These are phyloP conservation scores for Colletotrichum sp. DNA, from an alignment of 2,329 filamentous ascomycete species.

Conservation along the genomic window DNA sequence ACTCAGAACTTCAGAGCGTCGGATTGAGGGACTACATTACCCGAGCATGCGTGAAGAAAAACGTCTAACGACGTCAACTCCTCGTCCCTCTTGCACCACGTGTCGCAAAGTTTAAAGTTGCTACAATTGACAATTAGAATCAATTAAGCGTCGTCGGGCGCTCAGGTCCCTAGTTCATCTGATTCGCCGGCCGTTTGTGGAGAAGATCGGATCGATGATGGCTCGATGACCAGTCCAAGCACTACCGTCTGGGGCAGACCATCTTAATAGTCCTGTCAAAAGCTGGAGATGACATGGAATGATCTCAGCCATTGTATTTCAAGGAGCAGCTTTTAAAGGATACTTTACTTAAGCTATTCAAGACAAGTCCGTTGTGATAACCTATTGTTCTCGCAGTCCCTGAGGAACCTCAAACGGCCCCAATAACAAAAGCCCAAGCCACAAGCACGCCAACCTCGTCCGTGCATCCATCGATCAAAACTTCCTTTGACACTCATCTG, in stretches of 20 bases:
- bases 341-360: neutral
- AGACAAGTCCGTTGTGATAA: neutral
- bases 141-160: neutral
- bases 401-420: neutral
- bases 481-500: neutral
- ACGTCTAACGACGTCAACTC: too few species aligned
- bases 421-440: neutral
- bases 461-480: neutral
- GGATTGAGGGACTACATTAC: accelerated
- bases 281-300: neutral
- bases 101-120: neutral
- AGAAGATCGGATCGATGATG: neutral
- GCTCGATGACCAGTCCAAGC: neutral
- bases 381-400: neutral
- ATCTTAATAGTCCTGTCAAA: neutral
- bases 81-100: neutral
- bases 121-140: neutral
- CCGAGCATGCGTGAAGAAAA: neutral
- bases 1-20: too few species aligned
- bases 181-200: neutral
- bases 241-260: neutral
- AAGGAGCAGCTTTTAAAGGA: too few species aligned
- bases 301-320: too few species aligned
- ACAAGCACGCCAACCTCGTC: neutral
- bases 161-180: neutral